Base-by-base conservation (phyloP, 2,329 filamentous ascomycete species). In the Clonostachys solani region DNA sequence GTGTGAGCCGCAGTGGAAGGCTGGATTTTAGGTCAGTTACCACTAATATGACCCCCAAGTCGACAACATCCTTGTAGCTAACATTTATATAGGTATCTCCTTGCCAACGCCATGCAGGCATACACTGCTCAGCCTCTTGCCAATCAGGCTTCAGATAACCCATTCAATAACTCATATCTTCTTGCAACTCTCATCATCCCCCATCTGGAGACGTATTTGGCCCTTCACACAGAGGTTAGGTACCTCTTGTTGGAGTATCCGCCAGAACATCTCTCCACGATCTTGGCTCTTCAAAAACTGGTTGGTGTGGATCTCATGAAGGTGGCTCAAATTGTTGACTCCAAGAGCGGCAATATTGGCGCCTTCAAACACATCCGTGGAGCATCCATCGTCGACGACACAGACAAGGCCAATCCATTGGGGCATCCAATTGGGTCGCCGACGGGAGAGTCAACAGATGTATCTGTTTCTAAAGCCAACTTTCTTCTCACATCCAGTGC, bases 191-290 rank as follows among this genome's bases (percentile, higher is more conserved):
- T 83, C 3, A 70, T 85, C 18, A 67, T 84, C 37, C 78, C 81
- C 2, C 78, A 83, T 50, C 67, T 86, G 2, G 81, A 85, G 54
- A 74, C 74, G 0, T 84, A 82, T 51, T 66, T 85, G 43, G 69
- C 74, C 5, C 65, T 72, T 2, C 77, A 83, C 52, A 56, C 71
- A 3, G 65, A 73, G 36, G 74, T 78, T 17, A 74, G 74, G 10
- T 77, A 84, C 48, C 69, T 86, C 1, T 60, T 86, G 6, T 66
- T 86, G 9, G 77, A 84, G 47, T 85, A 81, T 51, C 73, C 80
- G 0, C 63, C 74, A 0, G 74, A 77, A 43, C 76, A 84, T 50
- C 67, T 85, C 3, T 55, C 73, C 3, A 81, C 80, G 4, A 67
- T 84, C 3, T 57, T 83, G 5, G 78, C 80, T 1, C 61, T 86